phyloP scores from a whole-genome alignment of 148 eudicot genomes.

The Gaultheria prostrata region DNA sequence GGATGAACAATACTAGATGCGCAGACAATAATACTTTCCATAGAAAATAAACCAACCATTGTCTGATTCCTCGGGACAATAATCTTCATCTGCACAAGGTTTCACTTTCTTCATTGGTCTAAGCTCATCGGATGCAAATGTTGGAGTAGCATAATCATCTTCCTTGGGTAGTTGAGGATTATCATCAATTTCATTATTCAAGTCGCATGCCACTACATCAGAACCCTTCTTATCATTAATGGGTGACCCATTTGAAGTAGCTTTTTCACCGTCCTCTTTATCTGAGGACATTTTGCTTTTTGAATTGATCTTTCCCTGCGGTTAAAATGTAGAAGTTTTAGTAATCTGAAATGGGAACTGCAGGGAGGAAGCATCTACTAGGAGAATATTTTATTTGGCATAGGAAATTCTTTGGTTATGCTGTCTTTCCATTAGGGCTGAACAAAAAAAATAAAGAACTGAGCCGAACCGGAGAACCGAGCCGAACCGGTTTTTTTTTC shows the following conservation, averaged over 20 bases:
- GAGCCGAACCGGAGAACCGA: too few relatives aligned
- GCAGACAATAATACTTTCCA: background rate
- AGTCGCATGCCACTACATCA: slow-evolving; percentile 29
- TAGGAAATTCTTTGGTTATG: background rate
- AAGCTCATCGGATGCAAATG: slow-evolving; percentile 39
- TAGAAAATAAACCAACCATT: slow-evolving; percentile 41
- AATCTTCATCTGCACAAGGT: slow-evolving; percentile 37
- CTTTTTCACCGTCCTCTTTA: slow-evolving; percentile 37
- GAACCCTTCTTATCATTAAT: slow-evolving; percentile 38
- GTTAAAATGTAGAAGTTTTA: background rate
- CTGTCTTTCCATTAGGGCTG: background rate
- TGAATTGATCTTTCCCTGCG: slow-evolving; percentile 47
- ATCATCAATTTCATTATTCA: slow-evolving; percentile 22
- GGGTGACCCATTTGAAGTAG: slow-evolving; percentile 34
- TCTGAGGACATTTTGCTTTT: slow-evolving; percentile 39
- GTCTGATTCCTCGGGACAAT: slow-evolving; percentile 22
- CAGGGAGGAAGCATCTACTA: background rate
- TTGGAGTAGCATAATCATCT: slow-evolving; percentile 30
- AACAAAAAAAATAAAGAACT: too few relatives aligned
- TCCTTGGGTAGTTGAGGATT: slow-evolving; percentile 32
- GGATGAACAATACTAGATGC: slow-evolving; percentile 8
- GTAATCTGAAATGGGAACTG: background rate
- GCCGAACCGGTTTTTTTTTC: too few relatives aligned
- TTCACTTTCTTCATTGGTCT: slow-evolving; percentile 75
- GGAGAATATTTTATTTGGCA: background rate